A percentile compares a stretch with the other conserved stretches of the same genome.
Conservation (phyloP, 208 protist genomes). For the Trypanosoma brucei region DNA sequence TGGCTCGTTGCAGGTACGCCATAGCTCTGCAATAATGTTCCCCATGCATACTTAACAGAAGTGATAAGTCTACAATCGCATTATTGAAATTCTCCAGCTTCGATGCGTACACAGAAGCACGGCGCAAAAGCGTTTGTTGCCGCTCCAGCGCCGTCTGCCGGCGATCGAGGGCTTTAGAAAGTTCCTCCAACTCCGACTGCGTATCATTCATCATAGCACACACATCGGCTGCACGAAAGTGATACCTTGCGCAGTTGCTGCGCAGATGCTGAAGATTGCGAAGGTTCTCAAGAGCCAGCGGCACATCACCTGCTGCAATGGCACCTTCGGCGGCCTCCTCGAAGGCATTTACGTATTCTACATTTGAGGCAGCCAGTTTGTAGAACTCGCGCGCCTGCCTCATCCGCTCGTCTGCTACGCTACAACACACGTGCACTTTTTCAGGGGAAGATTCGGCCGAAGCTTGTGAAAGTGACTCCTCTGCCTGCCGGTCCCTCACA, state of each 20-base stretch:
- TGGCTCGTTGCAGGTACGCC: conserved; percentile 71
- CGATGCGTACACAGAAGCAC: conserved; percentile 65
- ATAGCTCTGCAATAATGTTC: conserved; percentile 54
- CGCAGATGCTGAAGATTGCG: conserved; percentile 52
- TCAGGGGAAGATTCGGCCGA: conserved; percentile 8
- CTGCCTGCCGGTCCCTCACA: conserved; percentile 26
- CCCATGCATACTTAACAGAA: conserved; percentile 45
- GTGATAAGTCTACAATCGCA: conserved; percentile 79
- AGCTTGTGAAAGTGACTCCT: background rate
- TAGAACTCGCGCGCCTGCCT: conserved; percentile 42
- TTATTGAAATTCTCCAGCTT: conserved; percentile 47
- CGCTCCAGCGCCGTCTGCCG: conserved; percentile 44
- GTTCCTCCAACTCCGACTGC: conserved; percentile 39
- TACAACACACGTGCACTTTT: background rate
- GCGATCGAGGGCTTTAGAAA: conserved; percentile 74
- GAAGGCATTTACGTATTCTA: conserved; percentile 52
- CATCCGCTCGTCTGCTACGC: conserved; percentile 11
- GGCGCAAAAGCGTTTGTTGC: conserved; percentile 57
- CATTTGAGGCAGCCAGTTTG: conserved; percentile 32
- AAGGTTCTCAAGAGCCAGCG: conserved; percentile 59
- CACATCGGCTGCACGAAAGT: conserved; percentile 54
- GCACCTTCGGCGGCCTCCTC: conserved; percentile 52
- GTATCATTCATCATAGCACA: conserved; percentile 48
- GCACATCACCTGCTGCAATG: conserved; percentile 42
- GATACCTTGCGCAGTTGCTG: conserved; percentile 53